phyloP scores from a whole-genome alignment of 805 yeast species.

The Saturnispora besseyi region DNA sequence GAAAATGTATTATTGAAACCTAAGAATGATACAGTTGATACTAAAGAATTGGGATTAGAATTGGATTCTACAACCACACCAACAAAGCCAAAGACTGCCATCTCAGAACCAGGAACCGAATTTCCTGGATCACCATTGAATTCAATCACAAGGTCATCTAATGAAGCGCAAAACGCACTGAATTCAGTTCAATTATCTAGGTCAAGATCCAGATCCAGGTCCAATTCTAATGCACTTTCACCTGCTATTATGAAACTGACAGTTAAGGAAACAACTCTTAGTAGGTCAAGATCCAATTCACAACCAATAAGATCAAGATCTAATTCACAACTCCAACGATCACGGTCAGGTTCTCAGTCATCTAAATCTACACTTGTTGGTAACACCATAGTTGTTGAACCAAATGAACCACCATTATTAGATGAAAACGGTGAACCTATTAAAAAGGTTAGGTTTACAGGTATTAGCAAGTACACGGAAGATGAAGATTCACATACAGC shows the following conservation, averaged over 20 bases:
- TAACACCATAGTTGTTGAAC: conserved; percentile 17
- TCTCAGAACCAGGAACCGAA: not conserved
- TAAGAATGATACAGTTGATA: conserved; percentile 3
- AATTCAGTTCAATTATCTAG: conserved; percentile 14
- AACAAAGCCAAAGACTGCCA: not conserved
- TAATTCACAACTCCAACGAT: conserved; percentile 17
- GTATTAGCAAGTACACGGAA: conserved; percentile 42
- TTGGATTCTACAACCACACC: not conserved
- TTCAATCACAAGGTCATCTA: conserved; percentile 20
- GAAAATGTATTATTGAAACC: conserved; percentile 11
- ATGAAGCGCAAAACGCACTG: conserved; percentile 14
- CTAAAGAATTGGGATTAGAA: not conserved
- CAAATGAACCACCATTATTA: conserved; percentile 7
- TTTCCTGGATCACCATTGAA: conserved; percentile 25
- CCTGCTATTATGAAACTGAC: conserved; percentile 7
- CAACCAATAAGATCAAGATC: conserved; percentile 13
- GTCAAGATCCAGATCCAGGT: conserved; percentile 25
- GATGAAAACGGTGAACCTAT: conserved; percentile 17
- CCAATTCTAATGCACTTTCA: conserved; percentile 12
- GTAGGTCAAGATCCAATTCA: conserved; percentile 17
- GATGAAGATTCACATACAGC: conserved; percentile 49
- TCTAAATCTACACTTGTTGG: conserved; percentile 13
- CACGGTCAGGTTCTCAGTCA: conserved; percentile 5
- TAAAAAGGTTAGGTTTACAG: conserved; percentile 43
- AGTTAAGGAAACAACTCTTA: conserved; percentile 14